A percentile compares a stretch with the other conserved stretches of the same genome.
Evolutionary conservation across 257 asterid genomes (phyloP).

Genomic region (Solanum piurae): DNA sequence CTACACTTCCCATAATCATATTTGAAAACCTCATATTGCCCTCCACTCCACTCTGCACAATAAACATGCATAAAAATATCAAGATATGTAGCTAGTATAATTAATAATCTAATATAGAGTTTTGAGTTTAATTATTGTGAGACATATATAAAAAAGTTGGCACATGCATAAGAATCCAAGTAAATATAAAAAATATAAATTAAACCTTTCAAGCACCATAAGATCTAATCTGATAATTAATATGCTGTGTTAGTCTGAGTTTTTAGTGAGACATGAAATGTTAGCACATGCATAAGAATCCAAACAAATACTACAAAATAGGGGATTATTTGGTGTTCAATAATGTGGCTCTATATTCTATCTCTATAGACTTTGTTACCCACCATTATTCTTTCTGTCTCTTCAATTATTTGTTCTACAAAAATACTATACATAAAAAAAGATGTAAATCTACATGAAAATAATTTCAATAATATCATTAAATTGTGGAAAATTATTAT

Average conservation of each 20-base stretch:
- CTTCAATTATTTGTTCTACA: neutral
- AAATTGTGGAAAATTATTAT: neutral
- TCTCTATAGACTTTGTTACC: neutral
- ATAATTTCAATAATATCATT: neutral
- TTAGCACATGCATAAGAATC: neutral
- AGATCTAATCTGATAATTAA: neutral
- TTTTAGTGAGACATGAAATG: neutral
- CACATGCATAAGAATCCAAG: neutral
- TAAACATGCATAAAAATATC: neutral
- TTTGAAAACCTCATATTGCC: slow-evolving; percentile 6
- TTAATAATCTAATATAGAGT: neutral
- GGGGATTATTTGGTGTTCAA: neutral
- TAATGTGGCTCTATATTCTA: neutral
- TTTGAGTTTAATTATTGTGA: neutral
- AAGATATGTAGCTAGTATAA: neutral
- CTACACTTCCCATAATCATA: slow-evolving; percentile 27
- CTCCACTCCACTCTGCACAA: slow-evolving; percentile 65
- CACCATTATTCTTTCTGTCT: neutral
- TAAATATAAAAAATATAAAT: neutral
- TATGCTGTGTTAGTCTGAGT: neutral
- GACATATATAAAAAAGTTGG: neutral
- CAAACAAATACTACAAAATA: neutral
- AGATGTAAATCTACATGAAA: neutral
- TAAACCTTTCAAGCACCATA: neutral
- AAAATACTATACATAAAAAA: neutral